These are phyloP conservation scores for Fusarium kyushuense DNA, from an alignment of 2,329 filamentous ascomycete species.

Conservation along the genomic window DNA sequence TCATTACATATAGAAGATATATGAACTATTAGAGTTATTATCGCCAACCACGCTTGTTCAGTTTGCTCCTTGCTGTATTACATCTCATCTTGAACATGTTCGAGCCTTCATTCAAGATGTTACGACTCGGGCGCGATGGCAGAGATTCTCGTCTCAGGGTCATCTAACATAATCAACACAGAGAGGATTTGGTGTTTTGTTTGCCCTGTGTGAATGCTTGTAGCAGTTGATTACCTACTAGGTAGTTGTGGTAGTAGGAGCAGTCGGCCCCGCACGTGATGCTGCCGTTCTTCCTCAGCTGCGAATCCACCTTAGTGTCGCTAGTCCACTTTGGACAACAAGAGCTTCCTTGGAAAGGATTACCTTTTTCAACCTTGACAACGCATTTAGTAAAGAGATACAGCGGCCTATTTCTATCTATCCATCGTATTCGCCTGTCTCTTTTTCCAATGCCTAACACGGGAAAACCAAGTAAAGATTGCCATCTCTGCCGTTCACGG, in stretches of 20 bases:
- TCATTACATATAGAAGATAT: too few relatives aligned
- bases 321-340: conserved; percentile 36
- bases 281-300: conserved; percentile 20
- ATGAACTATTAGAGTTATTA: too few relatives aligned
- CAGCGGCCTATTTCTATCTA: neutral
- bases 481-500: conserved; percentile 56
- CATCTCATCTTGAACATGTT: neutral
- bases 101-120: neutral
- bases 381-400: conserved; percentile 22
- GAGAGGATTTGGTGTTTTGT: neutral
- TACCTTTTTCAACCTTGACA: conserved; percentile 43
- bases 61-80: neutral
- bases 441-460: conserved; percentile 55
- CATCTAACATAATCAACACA: neutral
- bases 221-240: too few relatives aligned
- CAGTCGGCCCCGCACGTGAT: conserved; percentile 30
- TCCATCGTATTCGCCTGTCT: conserved; percentile 1
- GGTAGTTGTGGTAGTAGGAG: neutral
- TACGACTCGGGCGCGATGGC: neutral
- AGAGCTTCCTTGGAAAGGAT: conserved; percentile 47
- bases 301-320: neutral
- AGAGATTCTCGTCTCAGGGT: neutral
- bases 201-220: neutral
- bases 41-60: neutral
- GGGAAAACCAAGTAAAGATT: conserved; percentile 57